Base-by-base conservation (phyloP, 495 filamentous ascomycete species). In the Penicillium bovifimosum region DNA sequence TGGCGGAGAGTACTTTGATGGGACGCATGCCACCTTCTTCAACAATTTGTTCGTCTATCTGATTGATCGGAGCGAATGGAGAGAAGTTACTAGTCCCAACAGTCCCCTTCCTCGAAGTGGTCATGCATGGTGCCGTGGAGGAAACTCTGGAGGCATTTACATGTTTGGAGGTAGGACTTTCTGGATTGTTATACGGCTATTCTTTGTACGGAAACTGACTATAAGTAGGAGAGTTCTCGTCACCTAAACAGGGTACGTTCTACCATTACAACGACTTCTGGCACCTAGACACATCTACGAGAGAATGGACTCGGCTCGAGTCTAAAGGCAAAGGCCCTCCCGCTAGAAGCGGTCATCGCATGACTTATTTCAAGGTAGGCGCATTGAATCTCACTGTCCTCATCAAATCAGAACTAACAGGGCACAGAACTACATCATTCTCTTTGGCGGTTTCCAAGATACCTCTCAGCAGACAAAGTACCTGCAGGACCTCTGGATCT, bases 261-360 rank as follows among this genome's bases (percentile, higher is more conserved):
- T 96, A 98, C 64, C 93, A 98, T 61, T 98, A 98, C 73, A 95
- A 96, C 67, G 93, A 96, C 64, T 96, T 97, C 65, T 98, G 93
- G 93, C 79, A 87, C 28, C 82, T 96, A 32, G 90, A 96, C 46
- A 83, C 90, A 0, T 75, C 79, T 6, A 80, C 83, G 0, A 78
- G 88, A 50, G 93, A 98, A 73, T 98, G 93, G 93, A 86, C 82
- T 38, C 82, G 90, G 27, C 65, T 98, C 26, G 93, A 98, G 66
- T 76, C 73, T 43, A 96, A 96, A 74, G 87, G 88, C 41, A 90
- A 91, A 66, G 81, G 83, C 0, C 93, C 93, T 17, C 90, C 91
- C 6, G 92, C 93, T 6, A 78, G 93, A 55, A 92, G 87, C 61
- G 93, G 93, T 2, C 93, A 98, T 70, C 81, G 93, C 53, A 93